Percentiles rank a stretch among this genome's conserved stretches.
Conservation (phyloP, 208 protist genomes). For the Acanthamoeba sp. region DNA sequence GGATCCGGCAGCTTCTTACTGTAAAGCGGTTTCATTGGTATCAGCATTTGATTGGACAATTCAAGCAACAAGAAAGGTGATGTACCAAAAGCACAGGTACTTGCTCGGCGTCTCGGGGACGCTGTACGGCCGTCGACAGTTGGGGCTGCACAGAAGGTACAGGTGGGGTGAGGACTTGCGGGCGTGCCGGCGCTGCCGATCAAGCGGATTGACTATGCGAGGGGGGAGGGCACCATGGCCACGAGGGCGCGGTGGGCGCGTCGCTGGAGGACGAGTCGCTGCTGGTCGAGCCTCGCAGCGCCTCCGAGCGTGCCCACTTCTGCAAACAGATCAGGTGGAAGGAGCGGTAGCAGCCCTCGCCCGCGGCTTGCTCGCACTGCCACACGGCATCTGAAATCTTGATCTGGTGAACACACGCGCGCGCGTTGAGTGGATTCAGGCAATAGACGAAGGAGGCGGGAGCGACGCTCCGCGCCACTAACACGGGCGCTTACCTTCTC, state of each 20-base stretch:
- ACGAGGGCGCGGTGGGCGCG: not conserved
- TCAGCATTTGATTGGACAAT: not conserved
- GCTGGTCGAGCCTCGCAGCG: not conserved
- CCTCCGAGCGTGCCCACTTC: conserved; percentile 19
- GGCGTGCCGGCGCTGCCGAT: too few species aligned
- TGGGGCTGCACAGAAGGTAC: not conserved
- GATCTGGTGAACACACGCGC: not conserved
- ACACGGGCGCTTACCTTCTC: conserved; percentile 19
- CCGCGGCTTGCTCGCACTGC: conserved; percentile 34
- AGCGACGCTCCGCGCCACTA: too few species aligned
- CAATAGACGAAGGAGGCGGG: too few species aligned
- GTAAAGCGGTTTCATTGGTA: not conserved
- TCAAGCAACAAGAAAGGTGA: not conserved
- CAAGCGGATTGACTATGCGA: not conserved
- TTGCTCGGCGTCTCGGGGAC: not conserved
- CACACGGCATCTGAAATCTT: not conserved
- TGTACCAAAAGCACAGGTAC: conserved; percentile 60
- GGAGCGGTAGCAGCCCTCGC: conserved; percentile 31
- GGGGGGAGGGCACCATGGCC: not conserved
- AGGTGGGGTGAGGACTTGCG: not conserved
- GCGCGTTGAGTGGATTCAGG: not conserved
- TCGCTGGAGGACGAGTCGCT: not conserved
- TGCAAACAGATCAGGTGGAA: conserved; percentile 67
- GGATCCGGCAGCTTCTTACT: not conserved
- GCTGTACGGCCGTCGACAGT: conserved; percentile 32